Evolutionary conservation across 192 early-diverging fungal species (phyloP).

Genomic region (Blastocladiella britannica): DNA sequence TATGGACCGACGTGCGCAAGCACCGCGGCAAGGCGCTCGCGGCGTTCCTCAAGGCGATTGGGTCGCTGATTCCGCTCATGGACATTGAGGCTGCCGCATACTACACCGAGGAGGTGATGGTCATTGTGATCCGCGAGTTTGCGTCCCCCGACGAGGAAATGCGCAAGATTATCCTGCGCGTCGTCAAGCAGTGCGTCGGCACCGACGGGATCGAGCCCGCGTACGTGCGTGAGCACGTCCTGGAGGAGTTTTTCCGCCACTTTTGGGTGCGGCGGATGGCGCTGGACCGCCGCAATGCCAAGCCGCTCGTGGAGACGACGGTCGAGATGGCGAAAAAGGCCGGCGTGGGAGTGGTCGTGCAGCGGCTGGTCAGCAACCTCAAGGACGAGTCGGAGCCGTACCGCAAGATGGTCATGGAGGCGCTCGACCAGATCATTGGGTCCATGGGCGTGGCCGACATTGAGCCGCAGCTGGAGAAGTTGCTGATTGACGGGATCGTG

Average conservation of each 20-base stretch:
- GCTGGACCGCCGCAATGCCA: constrained; percentile 76
- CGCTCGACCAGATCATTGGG: constrained; percentile 59
- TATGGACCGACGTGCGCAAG: constrained; percentile 82
- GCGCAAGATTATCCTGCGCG: constrained; percentile 96
- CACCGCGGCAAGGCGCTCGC: constrained; percentile 91
- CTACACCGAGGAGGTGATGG: constrained; percentile 87
- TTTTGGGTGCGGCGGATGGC: constrained; percentile 99
- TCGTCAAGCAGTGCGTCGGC: constrained; percentile 85
- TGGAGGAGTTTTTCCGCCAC: constrained; percentile 84
- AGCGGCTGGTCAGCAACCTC: constrained; percentile 66
- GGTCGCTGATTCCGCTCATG: constrained; percentile 96
- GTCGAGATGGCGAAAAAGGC: constrained; percentile 85
- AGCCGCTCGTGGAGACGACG: constrained; percentile 87
- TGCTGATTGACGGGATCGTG: constrained; percentile 88
- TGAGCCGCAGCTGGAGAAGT: constrained; percentile 72
- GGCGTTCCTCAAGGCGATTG: constrained; percentile 96
- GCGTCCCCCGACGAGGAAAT: constrained; percentile 94
- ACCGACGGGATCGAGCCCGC: constrained; percentile 73
- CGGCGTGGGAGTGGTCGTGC: constrained; percentile 76
- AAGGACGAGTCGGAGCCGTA: constrained; percentile 89
- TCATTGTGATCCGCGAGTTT: constrained; percentile 81
- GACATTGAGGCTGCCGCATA: constrained; percentile 82
- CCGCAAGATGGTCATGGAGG: constrained; percentile 96
- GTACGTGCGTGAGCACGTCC: constrained; percentile 74
- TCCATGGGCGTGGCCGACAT: constrained; percentile 75